These are phyloP conservation scores for Eruca vesicaria DNA, from an alignment of 441 rosid species.

Conservation along the genomic window DNA sequence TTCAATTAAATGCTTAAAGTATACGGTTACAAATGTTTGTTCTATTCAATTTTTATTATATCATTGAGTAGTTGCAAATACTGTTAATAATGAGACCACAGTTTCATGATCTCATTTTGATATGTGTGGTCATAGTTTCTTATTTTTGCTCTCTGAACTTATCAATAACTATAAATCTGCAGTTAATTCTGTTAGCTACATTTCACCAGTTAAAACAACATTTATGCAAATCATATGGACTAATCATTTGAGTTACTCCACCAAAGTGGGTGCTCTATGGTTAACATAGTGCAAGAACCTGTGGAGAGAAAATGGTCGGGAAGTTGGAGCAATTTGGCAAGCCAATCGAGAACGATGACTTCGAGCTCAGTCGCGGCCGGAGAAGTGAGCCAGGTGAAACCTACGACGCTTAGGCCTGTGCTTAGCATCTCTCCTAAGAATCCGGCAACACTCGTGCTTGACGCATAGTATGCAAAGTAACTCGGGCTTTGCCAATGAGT, in stretches of 20 bases:
- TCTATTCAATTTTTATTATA: background rate
- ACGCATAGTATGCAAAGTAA: constrained; percentile 73
- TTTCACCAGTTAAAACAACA: background rate
- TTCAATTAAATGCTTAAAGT: background rate
- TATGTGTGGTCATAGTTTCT: background rate
- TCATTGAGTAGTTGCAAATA: background rate
- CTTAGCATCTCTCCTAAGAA: constrained; percentile 91
- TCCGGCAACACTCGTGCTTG: constrained; percentile 80
- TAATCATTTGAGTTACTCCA: background rate
- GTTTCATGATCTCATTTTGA: background rate
- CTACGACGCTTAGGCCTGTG: constrained; percentile 70
- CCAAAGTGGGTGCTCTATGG: background rate
- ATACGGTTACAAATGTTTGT: background rate
- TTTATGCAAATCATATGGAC: background rate
- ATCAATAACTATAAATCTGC: background rate
- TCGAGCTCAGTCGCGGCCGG: constrained; percentile 94
- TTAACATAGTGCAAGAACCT: constrained; percentile 34
- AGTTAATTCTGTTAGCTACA: background rate
- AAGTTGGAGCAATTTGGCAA: constrained; percentile 70
- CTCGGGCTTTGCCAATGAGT: constrained; percentile 95
- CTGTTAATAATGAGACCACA: background rate
- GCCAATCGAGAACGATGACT: constrained; percentile 87
- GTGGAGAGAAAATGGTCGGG: constrained; percentile 72
- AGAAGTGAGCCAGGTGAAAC: constrained; percentile 87
- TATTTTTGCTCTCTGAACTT: background rate